phyloP scores from a whole-genome alignment of 306 rosid species.

The Carpinus fangiana region DNA sequence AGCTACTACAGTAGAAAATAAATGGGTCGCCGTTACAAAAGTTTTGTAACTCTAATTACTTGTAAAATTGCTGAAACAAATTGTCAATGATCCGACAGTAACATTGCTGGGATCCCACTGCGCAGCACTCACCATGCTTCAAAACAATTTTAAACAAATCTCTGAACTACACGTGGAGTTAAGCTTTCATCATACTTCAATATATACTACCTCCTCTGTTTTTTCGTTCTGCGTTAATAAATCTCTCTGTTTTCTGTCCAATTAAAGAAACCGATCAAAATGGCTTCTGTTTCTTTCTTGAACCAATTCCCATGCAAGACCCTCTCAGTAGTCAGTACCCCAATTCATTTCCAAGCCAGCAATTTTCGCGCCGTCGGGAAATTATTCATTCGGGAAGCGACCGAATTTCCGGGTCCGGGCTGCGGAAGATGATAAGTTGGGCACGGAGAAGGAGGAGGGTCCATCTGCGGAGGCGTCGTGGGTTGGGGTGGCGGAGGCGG shows the following conservation, averaged over 20 bases:
- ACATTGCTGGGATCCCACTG: too few relatives aligned
- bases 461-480: conserved; percentile 19
- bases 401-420: conserved; percentile 38
- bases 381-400: conserved; percentile 18
- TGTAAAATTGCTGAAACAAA: too few relatives aligned
- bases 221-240: neutral
- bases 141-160: too few relatives aligned
- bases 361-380: conserved; percentile 33
- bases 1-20: too few relatives aligned
- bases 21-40: too few relatives aligned
- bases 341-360: conserved; percentile 37
- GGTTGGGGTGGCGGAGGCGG: conserved; percentile 29
- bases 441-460: conserved; percentile 38
- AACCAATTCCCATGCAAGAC: conserved; percentile 47
- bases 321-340: conserved; percentile 28
- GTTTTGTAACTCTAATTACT: too few relatives aligned
- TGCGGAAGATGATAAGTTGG: conserved; percentile 51
- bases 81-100: too few relatives aligned
- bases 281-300: conserved; percentile 61
- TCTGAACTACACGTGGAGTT: too few relatives aligned
- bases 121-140: too few relatives aligned
- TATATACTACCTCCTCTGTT: neutral
- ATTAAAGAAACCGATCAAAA: conserved; percentile 19
- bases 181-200: too few relatives aligned
- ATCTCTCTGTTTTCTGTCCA: neutral